Evolutionary conservation across 306 rosid genomes (phyloP), one percentile per base, ranked within the genome.

Genomic region (Cicer pinnatifidum): DNA sequence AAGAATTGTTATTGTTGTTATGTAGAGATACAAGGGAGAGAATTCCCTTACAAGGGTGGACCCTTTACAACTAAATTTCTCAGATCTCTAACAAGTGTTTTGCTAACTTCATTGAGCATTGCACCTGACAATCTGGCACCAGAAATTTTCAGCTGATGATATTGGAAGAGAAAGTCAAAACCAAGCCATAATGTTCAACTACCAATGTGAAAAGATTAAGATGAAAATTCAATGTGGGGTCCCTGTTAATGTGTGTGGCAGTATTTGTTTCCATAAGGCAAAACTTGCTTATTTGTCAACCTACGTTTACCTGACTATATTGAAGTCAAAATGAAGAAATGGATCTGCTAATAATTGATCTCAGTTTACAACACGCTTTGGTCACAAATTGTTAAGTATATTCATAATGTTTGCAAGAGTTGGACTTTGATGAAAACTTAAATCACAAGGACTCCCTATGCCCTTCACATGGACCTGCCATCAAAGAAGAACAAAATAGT

Each of bases 381-480:
- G 35, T 28, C 35, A 28, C 35, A 28, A 28, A 28, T 28, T 28
- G 5, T 28, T 28, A 28, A 28, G 4, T 28, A 28, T 28, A 3
- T 28, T 28, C 35, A 28, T 28, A 3, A 28, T 28, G 35, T 28
- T 28, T 28, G 35, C 35, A 28, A 28, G 35, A 28, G 35, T 28
- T 28, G 35, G 35, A 28, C 35, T 28, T 28, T 28, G 35, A 28
- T 28, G 5, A 28, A 28, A 28, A 28, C 35, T 28, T 28, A 28
- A 28, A 28, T 28, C 35, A 28, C 35, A 28, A 28, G 35, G 35
- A 28, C 48, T 8, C 9, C 60, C 35, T 5, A 23, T 69, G 47
- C 35, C 3, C 38, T 69, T 69, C 74, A 69, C 74, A 51, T 9
- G 35, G 15, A 28, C 41, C 15, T 48, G 60, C 50, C 46, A 8